phyloP scores from a whole-genome alignment of 2,329 filamentous ascomycete genomes.

The Incumbomyces lentus region DNA sequence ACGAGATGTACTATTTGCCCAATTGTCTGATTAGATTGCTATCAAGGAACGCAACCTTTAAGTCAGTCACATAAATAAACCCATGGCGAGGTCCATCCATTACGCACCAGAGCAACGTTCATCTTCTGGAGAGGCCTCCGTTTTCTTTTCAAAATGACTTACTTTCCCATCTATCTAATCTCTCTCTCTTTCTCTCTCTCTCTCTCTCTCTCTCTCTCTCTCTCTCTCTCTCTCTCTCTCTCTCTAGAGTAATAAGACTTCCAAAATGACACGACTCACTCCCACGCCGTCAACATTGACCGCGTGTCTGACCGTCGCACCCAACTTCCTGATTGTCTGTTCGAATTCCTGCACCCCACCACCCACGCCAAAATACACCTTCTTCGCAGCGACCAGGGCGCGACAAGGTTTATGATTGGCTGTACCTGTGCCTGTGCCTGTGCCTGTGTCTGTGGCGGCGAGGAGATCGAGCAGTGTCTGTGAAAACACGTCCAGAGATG shows the following conservation, averaged over 20 bases:
- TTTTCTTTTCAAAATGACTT: too few species aligned
- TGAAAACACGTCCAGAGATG: constrained; percentile 44
- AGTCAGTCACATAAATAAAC: too few species aligned
- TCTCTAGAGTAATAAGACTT: constrained; percentile 24
- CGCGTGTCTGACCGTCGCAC: constrained; percentile 16
- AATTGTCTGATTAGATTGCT: too few species aligned
- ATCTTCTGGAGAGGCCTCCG: too few species aligned
- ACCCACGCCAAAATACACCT: constrained; percentile 57
- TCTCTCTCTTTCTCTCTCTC: too few species aligned
- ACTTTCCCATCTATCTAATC: too few species aligned
- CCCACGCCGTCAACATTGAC: constrained; percentile 33
- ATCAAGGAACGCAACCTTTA: too few species aligned
- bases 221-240: too few species aligned
- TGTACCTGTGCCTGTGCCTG: constrained; percentile 6
- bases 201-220: too few species aligned
- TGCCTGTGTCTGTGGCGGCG: constrained; percentile 23
- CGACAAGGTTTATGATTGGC: constrained; percentile 23
- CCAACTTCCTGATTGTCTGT: constrained; percentile 16
- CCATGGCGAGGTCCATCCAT: too few species aligned
- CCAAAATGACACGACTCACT: constrained; percentile 34
- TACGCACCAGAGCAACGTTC: too few species aligned
- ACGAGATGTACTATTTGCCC: too few species aligned
- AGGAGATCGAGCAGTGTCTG: constrained; percentile 43
- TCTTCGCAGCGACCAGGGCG: constrained; percentile 52
- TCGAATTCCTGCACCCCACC: constrained; percentile 53